A percentile compares a stretch with the other conserved stretches of the same genome.
Evolutionary conservation across 768 basidiomycete species (phyloP).

Genomic region (Lactarius hengduanensis): DNA sequence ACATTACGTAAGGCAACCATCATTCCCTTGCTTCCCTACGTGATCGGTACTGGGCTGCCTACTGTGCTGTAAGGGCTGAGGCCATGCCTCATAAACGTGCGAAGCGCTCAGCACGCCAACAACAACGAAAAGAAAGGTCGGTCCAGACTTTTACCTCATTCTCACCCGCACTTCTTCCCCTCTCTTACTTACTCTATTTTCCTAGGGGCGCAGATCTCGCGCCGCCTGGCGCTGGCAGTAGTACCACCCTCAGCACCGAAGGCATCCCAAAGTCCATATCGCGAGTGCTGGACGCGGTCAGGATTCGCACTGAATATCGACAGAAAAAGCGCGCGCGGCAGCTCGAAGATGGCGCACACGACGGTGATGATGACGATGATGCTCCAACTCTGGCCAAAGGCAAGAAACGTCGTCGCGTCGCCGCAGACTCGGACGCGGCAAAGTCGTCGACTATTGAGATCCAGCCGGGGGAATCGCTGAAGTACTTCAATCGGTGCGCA

Average conservation of each 20-base stretch:
- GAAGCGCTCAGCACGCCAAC: slow-evolving; percentile 37
- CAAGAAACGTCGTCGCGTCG: slow-evolving; percentile 31
- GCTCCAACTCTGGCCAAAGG: background rate
- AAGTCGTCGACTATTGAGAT: slow-evolving; percentile 42
- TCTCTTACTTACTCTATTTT: slow-evolving; percentile 3
- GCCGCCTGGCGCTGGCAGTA: slow-evolving; percentile 7
- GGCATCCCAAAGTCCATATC: slow-evolving; percentile 65
- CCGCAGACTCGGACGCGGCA: background rate
- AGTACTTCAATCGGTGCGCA: slow-evolving; percentile 76
- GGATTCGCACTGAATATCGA: slow-evolving; percentile 55
- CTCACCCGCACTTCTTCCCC: background rate
- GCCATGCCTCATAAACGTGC: slow-evolving; percentile 9
- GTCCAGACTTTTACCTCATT: too few species aligned
- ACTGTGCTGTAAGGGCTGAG: too few species aligned
- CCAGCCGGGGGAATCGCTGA: slow-evolving; percentile 65
- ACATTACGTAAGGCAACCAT: too few species aligned
- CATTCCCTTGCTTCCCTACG: too few species aligned
- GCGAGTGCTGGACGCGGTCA: slow-evolving; percentile 62
- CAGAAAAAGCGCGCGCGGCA: slow-evolving; percentile 28
- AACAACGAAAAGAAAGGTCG: slow-evolving; percentile 34
- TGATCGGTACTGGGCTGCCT: too few species aligned
- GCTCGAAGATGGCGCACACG: slow-evolving; percentile 39
- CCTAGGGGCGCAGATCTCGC: slow-evolving; percentile 32
- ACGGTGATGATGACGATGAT: slow-evolving; percentile 24
- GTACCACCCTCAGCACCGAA: slow-evolving; percentile 43